Evolutionary conservation across 768 basidiomycete species (phyloP).

Genomic region (Pleurotus djamor): DNA sequence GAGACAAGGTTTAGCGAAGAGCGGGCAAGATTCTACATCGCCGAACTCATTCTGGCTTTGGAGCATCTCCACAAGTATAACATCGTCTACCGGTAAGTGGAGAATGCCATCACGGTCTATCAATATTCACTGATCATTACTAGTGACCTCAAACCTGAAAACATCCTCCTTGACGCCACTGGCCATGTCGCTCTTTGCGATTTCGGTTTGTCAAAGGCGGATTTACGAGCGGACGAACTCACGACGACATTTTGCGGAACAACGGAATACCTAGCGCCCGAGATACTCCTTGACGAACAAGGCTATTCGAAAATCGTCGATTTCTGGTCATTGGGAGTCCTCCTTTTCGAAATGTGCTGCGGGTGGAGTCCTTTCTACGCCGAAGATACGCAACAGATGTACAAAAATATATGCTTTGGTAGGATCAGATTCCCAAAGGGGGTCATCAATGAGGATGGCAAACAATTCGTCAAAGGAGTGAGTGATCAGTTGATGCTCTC

Average conservation of each 20-base stretch:
- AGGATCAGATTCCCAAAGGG: slow-evolving; percentile 98
- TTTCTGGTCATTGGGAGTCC: slow-evolving; percentile 95
- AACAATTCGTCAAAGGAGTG: slow-evolving; percentile 98
- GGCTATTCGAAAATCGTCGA: slow-evolving; percentile 99
- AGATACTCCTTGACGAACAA: slow-evolving; percentile 97
- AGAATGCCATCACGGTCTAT: not conserved
- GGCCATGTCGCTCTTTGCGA: slow-evolving; percentile 99
- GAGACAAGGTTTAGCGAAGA: slow-evolving; percentile 95
- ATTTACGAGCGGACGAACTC: slow-evolving; percentile 88
- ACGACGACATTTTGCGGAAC: slow-evolving; percentile 99
- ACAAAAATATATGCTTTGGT: slow-evolving; percentile 98
- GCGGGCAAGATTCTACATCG: slow-evolving; percentile 93
- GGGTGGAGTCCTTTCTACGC: slow-evolving; percentile 99
- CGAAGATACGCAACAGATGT: slow-evolving; percentile 99
- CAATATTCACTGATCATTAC: slow-evolving; percentile 2
- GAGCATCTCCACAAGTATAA: slow-evolving; percentile 98
- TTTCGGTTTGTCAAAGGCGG: slow-evolving; percentile 96
- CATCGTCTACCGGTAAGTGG: slow-evolving; percentile 84
- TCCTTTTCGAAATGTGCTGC: slow-evolving; percentile 99
- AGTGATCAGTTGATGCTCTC: slow-evolving; percentile 29
- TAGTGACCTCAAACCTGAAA: slow-evolving; percentile 97
- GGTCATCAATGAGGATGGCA: slow-evolving; percentile 96
- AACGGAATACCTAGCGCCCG: slow-evolving; percentile 97
- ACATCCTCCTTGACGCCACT: slow-evolving; percentile 96
- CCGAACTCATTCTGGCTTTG: slow-evolving; percentile 91